Evolutionary conservation across 2,329 filamentous ascomycete genomes (phyloP).

Genomic region (Juglanconis sp.): DNA sequence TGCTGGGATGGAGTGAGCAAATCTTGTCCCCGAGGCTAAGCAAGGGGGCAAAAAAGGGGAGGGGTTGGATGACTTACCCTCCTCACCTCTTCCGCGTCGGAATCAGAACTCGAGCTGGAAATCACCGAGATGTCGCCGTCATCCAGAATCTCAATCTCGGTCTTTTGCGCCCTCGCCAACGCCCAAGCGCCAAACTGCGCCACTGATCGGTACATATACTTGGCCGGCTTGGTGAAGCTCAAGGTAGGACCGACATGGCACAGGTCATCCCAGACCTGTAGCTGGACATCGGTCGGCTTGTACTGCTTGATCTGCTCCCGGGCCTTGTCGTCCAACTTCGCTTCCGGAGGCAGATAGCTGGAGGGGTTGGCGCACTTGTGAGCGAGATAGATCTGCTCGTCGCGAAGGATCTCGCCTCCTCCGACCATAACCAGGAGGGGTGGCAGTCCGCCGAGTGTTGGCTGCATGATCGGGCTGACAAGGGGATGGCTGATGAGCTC

Average conservation of each 20-base stretch:
- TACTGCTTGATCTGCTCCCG: slow-evolving; percentile 61
- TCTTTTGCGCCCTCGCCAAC: slow-evolving; percentile 76
- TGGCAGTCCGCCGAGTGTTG: slow-evolving; percentile 84
- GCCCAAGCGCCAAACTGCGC: slow-evolving; percentile 94
- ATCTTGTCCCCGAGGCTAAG: background rate
- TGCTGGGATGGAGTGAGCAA: background rate
- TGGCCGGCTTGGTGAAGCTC: slow-evolving; percentile 94
- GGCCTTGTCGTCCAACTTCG: slow-evolving; percentile 60
- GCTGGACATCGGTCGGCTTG: slow-evolving; percentile 82
- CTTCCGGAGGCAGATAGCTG: slow-evolving; percentile 68
- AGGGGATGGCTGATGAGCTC: slow-evolving; percentile 80
- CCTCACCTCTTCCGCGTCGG: slow-evolving; percentile 22
- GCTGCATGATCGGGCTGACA: slow-evolving; percentile 84
- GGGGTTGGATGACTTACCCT: slow-evolving; percentile 15
- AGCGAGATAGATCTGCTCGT: slow-evolving; percentile 92
- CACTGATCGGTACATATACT: slow-evolving; percentile 90
- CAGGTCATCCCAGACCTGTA: slow-evolving; percentile 94
- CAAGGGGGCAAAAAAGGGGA: background rate
- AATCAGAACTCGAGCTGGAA: slow-evolving; percentile 52
- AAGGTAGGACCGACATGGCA: slow-evolving; percentile 90
- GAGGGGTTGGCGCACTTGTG: slow-evolving; percentile 88
- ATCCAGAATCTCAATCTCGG: slow-evolving; percentile 75
- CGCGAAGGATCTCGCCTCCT: slow-evolving; percentile 82
- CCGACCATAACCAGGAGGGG: slow-evolving; percentile 84
- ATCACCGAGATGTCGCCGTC: slow-evolving; percentile 76